Evolutionary conservation across 2,329 filamentous ascomycete species (phyloP), one percentile per base, ranked within the genome.

Genomic region (Colletotrichum higginsianum): DNA sequence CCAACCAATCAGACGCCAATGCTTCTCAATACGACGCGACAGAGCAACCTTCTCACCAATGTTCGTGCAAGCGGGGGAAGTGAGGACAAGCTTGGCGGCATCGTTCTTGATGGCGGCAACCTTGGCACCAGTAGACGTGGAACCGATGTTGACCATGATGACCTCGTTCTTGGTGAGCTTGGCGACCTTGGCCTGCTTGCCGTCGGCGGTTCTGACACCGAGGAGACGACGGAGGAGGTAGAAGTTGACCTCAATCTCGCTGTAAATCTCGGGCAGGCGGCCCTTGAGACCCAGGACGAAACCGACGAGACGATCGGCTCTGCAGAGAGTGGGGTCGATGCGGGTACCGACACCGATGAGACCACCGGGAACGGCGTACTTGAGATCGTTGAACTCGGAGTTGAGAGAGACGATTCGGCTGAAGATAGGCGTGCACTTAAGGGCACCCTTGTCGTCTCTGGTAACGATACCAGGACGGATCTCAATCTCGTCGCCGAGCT

Each of bases 111-210:
- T 97, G 79, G 94, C 96, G 71, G 96, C 90, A 65, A 99, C 94
- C 90, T 98, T 99, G 76, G 96, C 96, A 84, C 96, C 96, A 16
- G 96, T 98, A 57, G 96, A 97, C 12, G 96, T 98, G 47, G 94
- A 98, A 74, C 96, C 96, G 81, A 99, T 99, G 88, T 99, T 99
- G 76, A 99, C 96, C 96, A 99, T 98, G 84, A 99, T 92, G 79
- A 98, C 95, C 84, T 99, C 96, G 85, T 98, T 98, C 91, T 98
- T 99, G 69, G 95, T 88, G 75, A 99, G 89, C 88, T 99, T 99
- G 78, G 95, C 95, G 76, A 99, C 96, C 92, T 99, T 99, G 80
- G 96, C 96, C 86, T 98, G 96, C 89, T 99, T 99, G 82, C 96
- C 96, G 77, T 99, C 96, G 74, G 96, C 95, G 57, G 96, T 98